Base-by-base conservation (phyloP, 306 rosid species). In the Pueraria montana region DNA sequence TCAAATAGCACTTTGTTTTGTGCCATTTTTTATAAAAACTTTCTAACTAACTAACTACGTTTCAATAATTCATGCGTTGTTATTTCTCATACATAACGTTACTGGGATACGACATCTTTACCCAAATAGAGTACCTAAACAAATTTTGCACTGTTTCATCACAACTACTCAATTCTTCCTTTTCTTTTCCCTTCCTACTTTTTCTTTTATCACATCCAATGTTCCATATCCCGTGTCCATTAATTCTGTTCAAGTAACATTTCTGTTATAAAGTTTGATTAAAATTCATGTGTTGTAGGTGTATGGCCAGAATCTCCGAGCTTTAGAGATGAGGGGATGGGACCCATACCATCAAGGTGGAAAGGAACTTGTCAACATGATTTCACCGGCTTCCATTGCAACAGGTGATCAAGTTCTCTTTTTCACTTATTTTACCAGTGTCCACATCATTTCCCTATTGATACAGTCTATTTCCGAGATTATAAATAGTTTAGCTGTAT, bases 281-380 rank as follows among this genome's bases (percentile, higher is more conserved):
- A 18, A 61, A 56, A 30, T 8, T n/a, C n/a, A 34, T 34, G 71
- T 66, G 2, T 52, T 74, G 13, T 14, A 92, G 97, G 94, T 76
- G 93, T 87, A 64, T 94, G 95, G 98, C 90, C 93, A 0, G 89
- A 89, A 76, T 83, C 93, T 38, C 50, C 86, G 27, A 94, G 97
- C 83, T 91, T 92, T 42, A 46, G 88, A 13, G 98, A 92, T 67
- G 56, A 91, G 11, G 95, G 94, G 12, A 69, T 81, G 2, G 91
- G 92, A 45, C 88, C 91, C 42, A 56, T 94, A 78, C 97, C 98
- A 5, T 50, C 88, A 62, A 88, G 78, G 84, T 94, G 98, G 98
- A 92, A 86, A 80, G 98, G 97, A 83, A 62, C 59, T n/a, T 94
- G 97, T 83, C 56, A 64, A n/a, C 83, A 50, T 45, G 48, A 76